These are phyloP conservation scores for Lipomyces lipofer DNA, from an alignment of 805 yeast species.

Conservation along the genomic window DNA sequence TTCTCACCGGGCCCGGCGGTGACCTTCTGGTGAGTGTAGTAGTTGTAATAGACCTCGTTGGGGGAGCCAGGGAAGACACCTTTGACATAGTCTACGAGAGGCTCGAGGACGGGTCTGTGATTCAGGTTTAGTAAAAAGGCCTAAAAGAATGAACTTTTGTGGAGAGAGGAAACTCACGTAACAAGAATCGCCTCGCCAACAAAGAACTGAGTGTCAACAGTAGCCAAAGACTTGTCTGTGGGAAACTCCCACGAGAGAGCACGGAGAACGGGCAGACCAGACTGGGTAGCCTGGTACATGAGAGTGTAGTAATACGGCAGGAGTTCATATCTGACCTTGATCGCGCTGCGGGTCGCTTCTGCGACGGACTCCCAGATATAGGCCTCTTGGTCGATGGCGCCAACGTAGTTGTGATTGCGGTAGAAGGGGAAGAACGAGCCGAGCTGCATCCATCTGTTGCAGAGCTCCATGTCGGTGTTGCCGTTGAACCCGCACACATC, in stretches of 20 bases:
- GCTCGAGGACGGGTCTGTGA: conserved; percentile 36
- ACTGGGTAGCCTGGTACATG: conserved; percentile 54
- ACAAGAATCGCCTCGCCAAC: conserved; percentile 61
- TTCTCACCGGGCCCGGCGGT: conserved; percentile 39
- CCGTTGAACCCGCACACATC: conserved; percentile 21
- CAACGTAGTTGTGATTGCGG: conserved; percentile 39
- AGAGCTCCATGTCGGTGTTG: conserved; percentile 34
- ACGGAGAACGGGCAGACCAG: conserved; percentile 61
- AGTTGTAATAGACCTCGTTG: conserved; percentile 13
- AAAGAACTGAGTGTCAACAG: conserved; percentile 70
- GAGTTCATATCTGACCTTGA: conserved; percentile 47
- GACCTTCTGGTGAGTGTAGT: conserved; percentile 35
- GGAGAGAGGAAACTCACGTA: neutral
- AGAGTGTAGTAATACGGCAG: conserved; percentile 68
- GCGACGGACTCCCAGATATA: conserved; percentile 40
- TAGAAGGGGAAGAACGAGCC: conserved; percentile 42
- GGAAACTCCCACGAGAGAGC: conserved; percentile 52
- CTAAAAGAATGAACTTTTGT: conserved; percentile 51
- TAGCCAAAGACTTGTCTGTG: conserved; percentile 41
- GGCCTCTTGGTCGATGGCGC: conserved; percentile 40
- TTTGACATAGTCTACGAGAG: conserved; percentile 42
- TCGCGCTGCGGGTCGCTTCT: conserved; percentile 29
- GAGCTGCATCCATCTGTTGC: conserved; percentile 33
- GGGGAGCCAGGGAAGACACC: conserved; percentile 46
- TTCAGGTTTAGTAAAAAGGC: neutral